Conservation (phyloP, 192 early-diverging fungal genomes). For the Entrophospora sp. region DNA sequence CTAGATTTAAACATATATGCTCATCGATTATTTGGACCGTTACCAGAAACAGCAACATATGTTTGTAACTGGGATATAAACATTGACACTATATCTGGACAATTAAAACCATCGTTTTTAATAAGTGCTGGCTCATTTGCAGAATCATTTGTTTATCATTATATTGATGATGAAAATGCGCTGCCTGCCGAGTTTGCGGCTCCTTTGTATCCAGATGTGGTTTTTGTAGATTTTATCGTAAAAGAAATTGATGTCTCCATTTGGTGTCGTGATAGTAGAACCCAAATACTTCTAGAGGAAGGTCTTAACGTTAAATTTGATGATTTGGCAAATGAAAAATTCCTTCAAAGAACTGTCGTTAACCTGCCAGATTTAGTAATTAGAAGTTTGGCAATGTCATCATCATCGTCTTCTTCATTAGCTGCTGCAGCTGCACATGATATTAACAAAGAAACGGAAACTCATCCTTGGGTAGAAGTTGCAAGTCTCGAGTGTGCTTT, state of each 20-base stretch:
- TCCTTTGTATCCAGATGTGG: slow-evolving; percentile 45
- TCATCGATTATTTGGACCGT: slow-evolving; percentile 61
- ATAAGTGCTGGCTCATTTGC: slow-evolving; percentile 41
- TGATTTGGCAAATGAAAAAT: slow-evolving; percentile 49
- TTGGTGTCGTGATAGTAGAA: slow-evolving; percentile 41
- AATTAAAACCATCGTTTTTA: slow-evolving; percentile 55
- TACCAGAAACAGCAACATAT: slow-evolving; percentile 55
- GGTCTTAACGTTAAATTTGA: slow-evolving; percentile 61
- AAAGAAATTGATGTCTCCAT: slow-evolving; percentile 51
- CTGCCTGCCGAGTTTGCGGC: slow-evolving; percentile 39
- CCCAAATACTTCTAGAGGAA: slow-evolving; percentile 42
- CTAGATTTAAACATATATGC: slow-evolving; percentile 47
- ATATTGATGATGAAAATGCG: slow-evolving; percentile 58
- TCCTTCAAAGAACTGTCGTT: slow-evolving; percentile 41
- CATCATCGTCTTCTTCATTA: slow-evolving; percentile 15
- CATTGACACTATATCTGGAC: slow-evolving; percentile 52
- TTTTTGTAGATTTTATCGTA: slow-evolving; percentile 47
- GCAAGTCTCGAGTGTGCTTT: slow-evolving; percentile 48
- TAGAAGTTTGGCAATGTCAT: slow-evolving; percentile 40
- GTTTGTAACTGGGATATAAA: slow-evolving; percentile 61
- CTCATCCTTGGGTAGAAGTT: slow-evolving; percentile 56
- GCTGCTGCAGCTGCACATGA: no score
- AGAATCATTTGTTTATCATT: slow-evolving; percentile 54
- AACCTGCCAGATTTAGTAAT: slow-evolving; percentile 49
- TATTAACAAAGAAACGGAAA: slow-evolving; percentile 22